Evolutionary conservation across 768 basidiomycete genomes (phyloP), one percentile per base, ranked within the genome.

Genomic region (Neoboletus brunneissimus): DNA sequence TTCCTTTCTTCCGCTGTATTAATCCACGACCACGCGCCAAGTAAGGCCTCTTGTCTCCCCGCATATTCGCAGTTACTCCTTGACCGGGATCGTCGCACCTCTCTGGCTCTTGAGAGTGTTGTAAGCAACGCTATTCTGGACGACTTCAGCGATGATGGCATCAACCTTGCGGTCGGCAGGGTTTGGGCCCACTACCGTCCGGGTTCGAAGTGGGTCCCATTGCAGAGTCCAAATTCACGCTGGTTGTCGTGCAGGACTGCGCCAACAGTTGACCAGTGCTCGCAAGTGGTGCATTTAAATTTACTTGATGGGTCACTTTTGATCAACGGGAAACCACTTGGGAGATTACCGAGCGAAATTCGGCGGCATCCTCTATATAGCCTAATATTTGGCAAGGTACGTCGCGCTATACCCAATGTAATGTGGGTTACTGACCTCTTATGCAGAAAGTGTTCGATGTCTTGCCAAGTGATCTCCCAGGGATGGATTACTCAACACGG

Each of bases 71-170:
- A 45, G 18, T 22, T 61, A 11, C 61, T 73, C 25, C 55, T 72
- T 13, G 64, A 68, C 25, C 65, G 74, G 13, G 69, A 77, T 46
- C 54, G 64, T 15, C 67, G 72, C 8, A 50, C 73, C 25, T 64
- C 75, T 9, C 53, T 69, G n/a, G 46, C 29, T 11, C 38, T 77
- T 11, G 63, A 71, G 54, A 20, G 47, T 5, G 15, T 53, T 13
- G 5, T 68, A 10, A 38, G 44, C 0, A 29, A 45, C 22, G 18
- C 48, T 22, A 57, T 62, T 16, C 43, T 38, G 22, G 52, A 54
- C 1, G 57, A 51, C 20, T 5, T 8, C 2, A 15, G 32, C 0
- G 37, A 57, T 41, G 22, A 27, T 27, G 69, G 66, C 2, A 43
- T 72, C 4, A 49, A 68, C 46, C 52, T 42, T 23, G 70, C 68